phyloP scores from a whole-genome alignment of 2,329 filamentous ascomycete genomes.

The Trichoderma endophyticum region DNA sequence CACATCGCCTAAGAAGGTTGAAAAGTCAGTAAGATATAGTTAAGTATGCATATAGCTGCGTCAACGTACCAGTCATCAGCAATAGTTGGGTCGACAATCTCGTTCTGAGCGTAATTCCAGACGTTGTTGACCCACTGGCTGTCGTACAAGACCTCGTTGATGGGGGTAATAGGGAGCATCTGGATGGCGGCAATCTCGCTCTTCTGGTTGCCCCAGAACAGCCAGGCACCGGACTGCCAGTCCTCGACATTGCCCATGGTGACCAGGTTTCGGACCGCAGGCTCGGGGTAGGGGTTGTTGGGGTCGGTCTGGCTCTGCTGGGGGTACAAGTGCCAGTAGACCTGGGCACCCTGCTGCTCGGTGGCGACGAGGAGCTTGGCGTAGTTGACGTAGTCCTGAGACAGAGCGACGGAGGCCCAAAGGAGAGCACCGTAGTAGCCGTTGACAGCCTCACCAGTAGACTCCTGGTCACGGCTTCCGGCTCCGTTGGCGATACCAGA shows the following conservation, averaged over 20 bases:
- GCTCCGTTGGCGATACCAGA: slow-evolving; percentile 27
- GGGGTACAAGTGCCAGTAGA: slow-evolving; percentile 27
- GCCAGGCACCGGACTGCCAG: slow-evolving; percentile 26
- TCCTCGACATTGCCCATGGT: slow-evolving; percentile 27
- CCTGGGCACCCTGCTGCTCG: slow-evolving; percentile 24
- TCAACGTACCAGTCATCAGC: slow-evolving; percentile 23
- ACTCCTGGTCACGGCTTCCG: slow-evolving; percentile 29
- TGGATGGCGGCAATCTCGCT: slow-evolving; percentile 20
- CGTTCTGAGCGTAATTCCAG: slow-evolving; percentile 24
- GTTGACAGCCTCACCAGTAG: slow-evolving; percentile 27
- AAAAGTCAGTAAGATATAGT: not conserved
- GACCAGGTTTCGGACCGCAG: slow-evolving; percentile 19
- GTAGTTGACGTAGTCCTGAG: slow-evolving; percentile 26
- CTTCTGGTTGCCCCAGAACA: slow-evolving; percentile 20
- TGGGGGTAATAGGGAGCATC: slow-evolving; percentile 16
- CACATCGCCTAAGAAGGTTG: slow-evolving; percentile 21
- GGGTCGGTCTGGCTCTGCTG: slow-evolving; percentile 21
- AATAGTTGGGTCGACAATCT: slow-evolving; percentile 24
- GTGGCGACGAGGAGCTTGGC: slow-evolving; percentile 27
- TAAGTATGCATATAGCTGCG: not conserved
- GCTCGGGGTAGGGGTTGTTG: slow-evolving; percentile 27
- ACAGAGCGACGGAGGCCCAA: slow-evolving; percentile 25
- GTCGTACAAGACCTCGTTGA: slow-evolving; percentile 24
- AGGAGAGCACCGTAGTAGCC: slow-evolving; percentile 28
- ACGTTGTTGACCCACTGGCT: slow-evolving; percentile 25